Evolutionary conservation across 768 basidiomycete species (phyloP), one percentile per base, ranked within the genome.

Genomic region (Rickenella mellea): DNA sequence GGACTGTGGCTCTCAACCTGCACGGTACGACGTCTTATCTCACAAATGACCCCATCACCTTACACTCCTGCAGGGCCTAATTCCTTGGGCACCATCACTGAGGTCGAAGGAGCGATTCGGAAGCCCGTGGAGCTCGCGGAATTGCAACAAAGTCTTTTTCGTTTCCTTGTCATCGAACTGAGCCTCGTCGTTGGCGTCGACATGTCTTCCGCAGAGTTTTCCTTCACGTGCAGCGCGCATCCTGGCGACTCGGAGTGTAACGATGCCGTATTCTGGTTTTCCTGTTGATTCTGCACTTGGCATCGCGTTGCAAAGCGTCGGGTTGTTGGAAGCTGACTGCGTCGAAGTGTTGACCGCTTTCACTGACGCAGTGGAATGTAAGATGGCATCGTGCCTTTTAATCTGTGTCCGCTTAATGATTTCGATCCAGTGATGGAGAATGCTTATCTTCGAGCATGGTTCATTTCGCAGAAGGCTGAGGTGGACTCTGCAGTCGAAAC

Each of bases 171-270:
- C 6, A 68, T 97, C 33, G 93, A 97, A 53, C 73, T 97, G 25
- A 66, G 83, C 25, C 76, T 89, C 25, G 92, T 91, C 1, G 76
- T 76, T 8, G 92, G 93, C 0, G 82, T 98, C 21, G 94, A 99
- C 60, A 83, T 96, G 74, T 93, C 88, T 0, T 78, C 93, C 3
- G 89, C 93, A 1, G 94, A 55, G 94, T 92, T 0, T 90, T 97
- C 49, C 86, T 97, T 28, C 76, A 93, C 8, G 73, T 97, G 6
- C 91, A 94, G 49, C 73, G 93, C 6, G 55, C n/a, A n/a, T 97
- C 7, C 65, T 97, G 22, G 67, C 74, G 4, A 75, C 76, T 2
- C 84, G 83, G 53, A 69, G 69, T n/a, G 83, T 97, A 41, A 73
- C 82, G 1, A 68, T 99, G 17, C 88, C 97, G 17, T 77, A 98